Evolutionary conservation across 2,329 filamentous ascomycete species (phyloP).

Genomic region (Ophiostoma montium): DNA sequence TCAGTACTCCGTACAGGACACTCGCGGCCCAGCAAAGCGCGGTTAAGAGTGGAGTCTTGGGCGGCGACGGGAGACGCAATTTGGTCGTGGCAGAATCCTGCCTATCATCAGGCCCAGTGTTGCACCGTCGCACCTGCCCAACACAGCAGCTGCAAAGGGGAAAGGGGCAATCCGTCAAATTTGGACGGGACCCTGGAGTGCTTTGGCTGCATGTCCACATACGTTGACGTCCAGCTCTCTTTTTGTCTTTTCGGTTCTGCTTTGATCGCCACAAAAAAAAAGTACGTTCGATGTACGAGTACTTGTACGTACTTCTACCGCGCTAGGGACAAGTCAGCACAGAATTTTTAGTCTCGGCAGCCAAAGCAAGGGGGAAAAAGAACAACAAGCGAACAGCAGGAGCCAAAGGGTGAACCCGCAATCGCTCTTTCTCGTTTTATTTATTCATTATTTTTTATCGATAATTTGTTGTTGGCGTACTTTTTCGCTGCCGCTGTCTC

Average conservation of each 20-base stretch:
- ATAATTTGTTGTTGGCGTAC: not conserved
- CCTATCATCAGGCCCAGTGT: not conserved
- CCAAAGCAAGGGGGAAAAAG: not conserved
- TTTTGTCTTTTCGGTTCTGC: not conserved
- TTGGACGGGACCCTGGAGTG: not conserved
- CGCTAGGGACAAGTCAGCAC: not conserved
- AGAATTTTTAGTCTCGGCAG: not conserved
- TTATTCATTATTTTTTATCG: not conserved
- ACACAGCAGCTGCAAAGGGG: not conserved
- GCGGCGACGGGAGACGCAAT: not conserved
- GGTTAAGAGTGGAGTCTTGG: not conserved
- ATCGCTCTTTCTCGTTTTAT: not conserved
- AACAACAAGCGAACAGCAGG: not conserved
- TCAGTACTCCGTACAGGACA: no score
- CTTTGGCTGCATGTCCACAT: no score
- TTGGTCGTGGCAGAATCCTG: not conserved
- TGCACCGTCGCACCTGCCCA: not conserved
- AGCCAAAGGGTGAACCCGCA: not conserved
- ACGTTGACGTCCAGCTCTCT: not conserved
- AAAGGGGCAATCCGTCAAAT: not conserved
- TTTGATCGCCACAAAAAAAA: not conserved
- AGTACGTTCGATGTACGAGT: not conserved
- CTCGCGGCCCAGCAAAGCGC: no score
- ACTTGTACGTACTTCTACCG: no score
- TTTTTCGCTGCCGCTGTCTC: not conserved